Base-by-base conservation (phyloP, 1,139 yeast genomes). In the Blastobotrys illinoisensis region DNA sequence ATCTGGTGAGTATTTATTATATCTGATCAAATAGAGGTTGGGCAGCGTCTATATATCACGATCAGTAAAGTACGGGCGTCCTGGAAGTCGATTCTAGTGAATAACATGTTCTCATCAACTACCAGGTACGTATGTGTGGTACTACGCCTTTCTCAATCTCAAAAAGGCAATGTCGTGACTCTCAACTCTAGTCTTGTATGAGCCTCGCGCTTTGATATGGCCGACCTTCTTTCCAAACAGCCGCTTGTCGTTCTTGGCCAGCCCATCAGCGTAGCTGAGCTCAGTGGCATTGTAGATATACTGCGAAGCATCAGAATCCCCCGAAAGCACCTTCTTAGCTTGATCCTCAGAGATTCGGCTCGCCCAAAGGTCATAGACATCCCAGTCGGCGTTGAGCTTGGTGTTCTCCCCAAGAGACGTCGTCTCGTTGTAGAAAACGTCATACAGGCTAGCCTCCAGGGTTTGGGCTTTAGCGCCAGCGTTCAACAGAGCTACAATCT, bases 401-500 rank as follows among this genome's bases (percentile, higher is more conserved):
- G 55, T 51, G 44, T 54, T 43, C 9, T 56, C 50, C 1, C 44
- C 47, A 4, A 18, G 26, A 20, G 5, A 24, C 28, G 40, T 43
- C 11, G 46, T 19, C 18, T 44, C 47, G 32, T 52, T 56, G 18
- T 54, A 51, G 48, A 66, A 66, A 44, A 66, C 60, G 24, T 63
- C 68, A 9, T 49, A 56, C 51, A 65, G 56, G 5, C 53, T 46
- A 3, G 66, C 58, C n/a, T 53, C 53, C 50, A 59, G 52, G 13
- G 53, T 40, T 16, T 55, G 56, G 5, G 48, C 44, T 36, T 51
- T 51, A 28, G 28, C 50, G n/a, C 66, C 69, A 32, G 64, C 64
- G 53, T 66, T 66, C 48, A 66, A 56, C 18, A 66, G 48, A 2
- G 67, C 65, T 13, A 66, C 63, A n/a, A 62, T 64, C 32, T 57